Base-by-base conservation (phyloP, 768 basidiomycete genomes). In the Rhizopogon vesiculosus region DNA sequence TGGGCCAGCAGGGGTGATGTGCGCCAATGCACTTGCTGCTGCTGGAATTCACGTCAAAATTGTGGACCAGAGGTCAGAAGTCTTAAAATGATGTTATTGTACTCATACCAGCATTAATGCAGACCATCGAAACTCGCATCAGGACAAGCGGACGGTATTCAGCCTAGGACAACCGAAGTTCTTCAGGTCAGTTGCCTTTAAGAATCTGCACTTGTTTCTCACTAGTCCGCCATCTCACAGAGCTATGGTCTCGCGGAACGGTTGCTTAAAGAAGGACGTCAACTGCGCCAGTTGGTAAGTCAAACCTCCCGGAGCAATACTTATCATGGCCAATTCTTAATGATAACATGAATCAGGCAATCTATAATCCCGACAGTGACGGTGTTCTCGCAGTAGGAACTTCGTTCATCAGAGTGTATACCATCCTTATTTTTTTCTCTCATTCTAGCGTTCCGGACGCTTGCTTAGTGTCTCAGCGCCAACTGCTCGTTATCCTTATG, bases 241-340 rank as follows among this genome's bases (percentile, higher is more conserved):
- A 91, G 87, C 58, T 91, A 91, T 69, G 89, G 87, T 5, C 77
- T 91, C 6, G 85, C 80, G 0, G 84, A 89, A 15, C 77, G 80
- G 2, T 63, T 91, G 18, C 57, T 90, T 19, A 74, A 69, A 38
- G 80, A 88, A 63, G 87, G 81, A 4, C 82, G 82, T 56, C 85
- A 86, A 46, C 75, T 90, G 76, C 81, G 87, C 57, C 78, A 80
- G 71, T 81, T 81, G 53, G 87, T 89, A 67, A 56, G 82, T 71
- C 10, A 28, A 33, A 18, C 1, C 39, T 19, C 35, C 55, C 8
- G 12, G 39, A n/a, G 18, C 46, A 41, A 5, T 9, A 9, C n/a
- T 13, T 38, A 25, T n/a, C 3, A 5, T 5, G 15, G 19, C 18
- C 28, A 44, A 41, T 1, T 9, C 31, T 33, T 33, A 7, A 5